A percentile compares a stretch with the other conserved stretches of the same genome.
These are phyloP conservation scores for Cicer pinnatifidum DNA, from an alignment of 306 rosid genomes.

Conservation along the genomic window DNA sequence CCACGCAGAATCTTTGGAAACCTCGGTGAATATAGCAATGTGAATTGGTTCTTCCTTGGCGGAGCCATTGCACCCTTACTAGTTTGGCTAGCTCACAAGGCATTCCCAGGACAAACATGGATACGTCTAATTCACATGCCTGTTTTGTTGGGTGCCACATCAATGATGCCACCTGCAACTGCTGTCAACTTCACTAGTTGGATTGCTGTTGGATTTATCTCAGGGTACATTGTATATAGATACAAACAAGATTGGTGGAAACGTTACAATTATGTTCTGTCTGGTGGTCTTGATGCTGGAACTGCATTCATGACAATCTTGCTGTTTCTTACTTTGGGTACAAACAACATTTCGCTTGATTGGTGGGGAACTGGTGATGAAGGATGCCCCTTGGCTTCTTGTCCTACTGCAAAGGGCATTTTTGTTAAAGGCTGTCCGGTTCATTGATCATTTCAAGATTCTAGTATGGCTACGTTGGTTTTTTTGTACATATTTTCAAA, in stretches of 20 bases:
- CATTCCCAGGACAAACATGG: constrained; percentile 67
- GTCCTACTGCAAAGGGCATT: constrained; percentile 71
- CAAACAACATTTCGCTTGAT: constrained; percentile 38
- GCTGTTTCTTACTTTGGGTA: constrained; percentile 57
- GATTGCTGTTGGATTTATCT: constrained; percentile 59
- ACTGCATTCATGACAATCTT: constrained; percentile 76
- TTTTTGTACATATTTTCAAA: neutral
- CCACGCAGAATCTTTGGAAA: constrained; percentile 85
- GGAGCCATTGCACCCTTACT: constrained; percentile 74
- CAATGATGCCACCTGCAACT: constrained; percentile 82
- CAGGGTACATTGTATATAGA: constrained; percentile 56
- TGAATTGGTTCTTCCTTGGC: constrained; percentile 75
- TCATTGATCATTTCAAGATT: constrained; percentile 26
- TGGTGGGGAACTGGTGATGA: constrained; percentile 81
- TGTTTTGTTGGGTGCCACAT: constrained; percentile 65
- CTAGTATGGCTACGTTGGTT: neutral
- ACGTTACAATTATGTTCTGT: constrained; percentile 68
- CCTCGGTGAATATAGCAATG: constrained; percentile 67
- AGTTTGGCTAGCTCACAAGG: constrained; percentile 72
- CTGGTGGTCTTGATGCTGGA: constrained; percentile 90
- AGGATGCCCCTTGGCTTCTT: constrained; percentile 75
- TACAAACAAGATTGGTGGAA: constrained; percentile 65
- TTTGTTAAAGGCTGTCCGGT: constrained; percentile 55
- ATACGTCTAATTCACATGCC: constrained; percentile 68
- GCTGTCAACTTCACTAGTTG: constrained; percentile 79